Percentiles rank a stretch among this genome's conserved stretches.
Conservation (phyloP, 129 eudicot genomes). For the Flaveria sonorensis region DNA sequence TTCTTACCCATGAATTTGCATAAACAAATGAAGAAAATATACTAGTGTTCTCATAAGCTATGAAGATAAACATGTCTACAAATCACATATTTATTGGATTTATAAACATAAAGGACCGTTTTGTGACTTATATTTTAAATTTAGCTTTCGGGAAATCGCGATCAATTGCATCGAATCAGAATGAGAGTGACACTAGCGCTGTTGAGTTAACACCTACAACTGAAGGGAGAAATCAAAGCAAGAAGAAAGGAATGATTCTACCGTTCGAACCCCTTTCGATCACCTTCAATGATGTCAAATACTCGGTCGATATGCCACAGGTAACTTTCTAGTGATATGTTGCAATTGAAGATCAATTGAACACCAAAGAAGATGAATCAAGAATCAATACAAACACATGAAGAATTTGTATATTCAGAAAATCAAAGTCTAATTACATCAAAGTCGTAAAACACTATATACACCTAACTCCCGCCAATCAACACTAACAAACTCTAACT, state of each 20-base stretch:
- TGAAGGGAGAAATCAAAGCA: not conserved
- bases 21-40: not conserved
- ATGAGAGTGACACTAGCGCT: not conserved
- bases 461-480: too few species aligned
- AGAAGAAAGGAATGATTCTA: slow-evolving; percentile 61
- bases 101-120: not conserved
- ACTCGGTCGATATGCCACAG: slow-evolving; percentile 89
- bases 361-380: too few species aligned
- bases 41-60: not conserved
- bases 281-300: slow-evolving; percentile 63
- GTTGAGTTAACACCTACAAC: slow-evolving; percentile 28
- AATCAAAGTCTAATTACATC: too few species aligned
- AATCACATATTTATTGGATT: not conserved
- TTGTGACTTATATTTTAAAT: not conserved
- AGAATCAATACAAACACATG: too few species aligned
- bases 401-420: too few species aligned
- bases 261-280: slow-evolving; percentile 76
- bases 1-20: not conserved
- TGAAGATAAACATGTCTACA: not conserved
- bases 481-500: too few species aligned
- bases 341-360: too few species aligned
- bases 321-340: slow-evolving; percentile 32
- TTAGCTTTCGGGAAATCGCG: slow-evolving; percentile 59
- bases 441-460: too few species aligned
- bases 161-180: slow-evolving; percentile 40